Evolutionary conservation across 1,284 basidiomycete species (phyloP).

Genomic region (Leccinum subrobustum): DNA sequence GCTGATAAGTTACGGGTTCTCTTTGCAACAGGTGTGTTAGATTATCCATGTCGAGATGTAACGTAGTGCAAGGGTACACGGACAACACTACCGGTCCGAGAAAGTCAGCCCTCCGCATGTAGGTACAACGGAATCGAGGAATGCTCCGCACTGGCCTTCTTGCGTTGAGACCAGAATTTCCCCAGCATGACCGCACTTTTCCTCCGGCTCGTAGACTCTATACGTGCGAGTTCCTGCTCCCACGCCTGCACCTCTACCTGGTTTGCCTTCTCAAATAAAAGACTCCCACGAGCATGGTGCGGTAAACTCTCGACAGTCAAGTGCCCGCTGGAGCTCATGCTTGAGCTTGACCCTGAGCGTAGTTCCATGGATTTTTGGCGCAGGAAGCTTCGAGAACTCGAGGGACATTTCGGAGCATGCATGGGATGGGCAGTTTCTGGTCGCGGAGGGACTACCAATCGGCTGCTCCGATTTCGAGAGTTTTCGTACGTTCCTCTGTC

Average conservation of each 20-base stretch:
- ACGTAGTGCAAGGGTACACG: conserved; percentile 6
- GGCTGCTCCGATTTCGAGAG: conserved; percentile 20
- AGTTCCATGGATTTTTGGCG: conserved; percentile 25
- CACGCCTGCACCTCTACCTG: conserved; percentile 56
- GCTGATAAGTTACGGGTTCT: conserved; percentile 6
- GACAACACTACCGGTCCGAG: background rate
- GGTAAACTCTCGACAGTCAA: conserved; percentile 26
- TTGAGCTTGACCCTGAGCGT: conserved; percentile 33
- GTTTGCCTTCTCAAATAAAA: conserved; percentile 32
- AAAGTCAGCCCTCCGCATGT: conserved; percentile 31
- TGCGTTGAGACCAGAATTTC: conserved; percentile 47
- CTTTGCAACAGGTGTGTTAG: conserved; percentile 12
- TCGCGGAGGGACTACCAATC: conserved; percentile 17
- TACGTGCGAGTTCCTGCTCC: conserved; percentile 73
- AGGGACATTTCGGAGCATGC: conserved; percentile 11
- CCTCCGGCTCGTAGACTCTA: conserved; percentile 62
- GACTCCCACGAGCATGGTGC: conserved; percentile 10
- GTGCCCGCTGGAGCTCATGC: conserved; percentile 33
- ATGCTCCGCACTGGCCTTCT: conserved; percentile 32
- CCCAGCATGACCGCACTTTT: conserved; percentile 59
- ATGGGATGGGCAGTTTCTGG: conserved; percentile 33
- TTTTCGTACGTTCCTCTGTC: conserved; percentile 18
- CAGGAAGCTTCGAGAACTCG: conserved; percentile 19
- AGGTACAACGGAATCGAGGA: conserved; percentile 24
- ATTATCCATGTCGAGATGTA: conserved; percentile 8